Evolutionary conservation across 176 grass and related monocot genomes (phyloP).

Genomic region (Luzula sylvatica): DNA sequence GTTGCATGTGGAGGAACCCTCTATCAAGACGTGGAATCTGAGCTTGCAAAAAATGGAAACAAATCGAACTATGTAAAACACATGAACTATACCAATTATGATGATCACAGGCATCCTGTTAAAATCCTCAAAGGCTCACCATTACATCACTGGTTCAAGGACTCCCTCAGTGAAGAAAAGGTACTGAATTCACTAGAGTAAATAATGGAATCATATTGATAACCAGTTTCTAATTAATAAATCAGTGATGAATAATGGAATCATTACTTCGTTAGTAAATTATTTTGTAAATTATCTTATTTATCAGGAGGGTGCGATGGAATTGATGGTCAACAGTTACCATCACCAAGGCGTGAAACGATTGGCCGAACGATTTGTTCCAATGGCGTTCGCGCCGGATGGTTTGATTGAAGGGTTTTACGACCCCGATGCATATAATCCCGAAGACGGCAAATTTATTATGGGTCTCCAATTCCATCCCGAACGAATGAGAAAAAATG

Average conservation of each 20-base stretch:
- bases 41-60: slow-evolving; percentile 11
- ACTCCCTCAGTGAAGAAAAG: slow-evolving; percentile 19
- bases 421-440: slow-evolving; percentile 62
- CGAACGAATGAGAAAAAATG: slow-evolving; percentile 61
- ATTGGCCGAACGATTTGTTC: slow-evolving; percentile 55
- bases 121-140: slow-evolving; percentile 41
- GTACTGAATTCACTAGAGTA: no score
- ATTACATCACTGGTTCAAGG: slow-evolving; percentile 58
- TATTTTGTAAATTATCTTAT: no score
- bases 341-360: slow-evolving; percentile 82
- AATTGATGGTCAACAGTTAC: slow-evolving; percentile 83
- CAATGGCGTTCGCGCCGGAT: slow-evolving; percentile 67
- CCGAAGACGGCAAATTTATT: slow-evolving; percentile 66
- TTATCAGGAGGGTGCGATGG: no score
- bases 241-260: no score
- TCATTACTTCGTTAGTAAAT: no score
- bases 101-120: slow-evolving; percentile 61
- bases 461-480: slow-evolving; percentile 94
- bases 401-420: slow-evolving; percentile 73
- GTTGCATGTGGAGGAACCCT: slow-evolving; percentile 68
- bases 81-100: slow-evolving; percentile 71
- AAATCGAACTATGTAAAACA: slow-evolving; percentile 1
- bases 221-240: no score
- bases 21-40: slow-evolving; percentile 59
- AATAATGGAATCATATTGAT: no score